Evolutionary conservation across 768 basidiomycete genomes (phyloP).

Genomic region (Tubosaeta sp.): DNA sequence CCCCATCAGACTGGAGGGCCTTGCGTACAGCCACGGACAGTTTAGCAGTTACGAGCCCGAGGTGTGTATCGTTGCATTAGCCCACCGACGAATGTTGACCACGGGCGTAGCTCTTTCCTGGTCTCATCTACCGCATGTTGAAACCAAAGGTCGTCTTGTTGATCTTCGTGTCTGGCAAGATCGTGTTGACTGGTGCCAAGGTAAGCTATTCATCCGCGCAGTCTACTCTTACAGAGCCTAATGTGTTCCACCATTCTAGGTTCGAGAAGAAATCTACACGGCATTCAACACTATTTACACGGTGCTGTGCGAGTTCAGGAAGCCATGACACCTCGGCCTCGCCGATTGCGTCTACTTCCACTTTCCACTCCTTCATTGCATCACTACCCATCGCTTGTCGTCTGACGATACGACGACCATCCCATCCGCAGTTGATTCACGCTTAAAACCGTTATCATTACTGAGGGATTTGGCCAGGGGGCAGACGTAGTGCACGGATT

Average conservation of each 20-base stretch:
- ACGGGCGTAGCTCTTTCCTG: constrained; percentile 80
- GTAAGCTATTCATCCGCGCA: constrained; percentile 40
- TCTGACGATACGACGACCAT: constrained; percentile 1
- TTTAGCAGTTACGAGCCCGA: constrained; percentile 98
- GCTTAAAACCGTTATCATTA: constrained; percentile 17
- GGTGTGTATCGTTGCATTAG: constrained; percentile 45
- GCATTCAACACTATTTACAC: constrained; percentile 99
- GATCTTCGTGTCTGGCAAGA: constrained; percentile 99
- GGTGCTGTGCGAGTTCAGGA: constrained; percentile 92
- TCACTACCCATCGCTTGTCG: neutral
- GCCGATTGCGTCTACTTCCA: neutral
- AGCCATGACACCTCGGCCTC: constrained; percentile 44
- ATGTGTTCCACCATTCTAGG: constrained; percentile 65
- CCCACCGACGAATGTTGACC: neutral
- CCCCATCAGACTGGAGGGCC: constrained; percentile 94
- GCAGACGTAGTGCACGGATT: constrained; percentile 37
- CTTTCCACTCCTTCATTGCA: neutral
- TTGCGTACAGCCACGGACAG: constrained; percentile 96
- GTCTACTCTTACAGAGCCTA: constrained; percentile 25
- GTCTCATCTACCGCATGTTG: constrained; percentile 99
- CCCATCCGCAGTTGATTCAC: neutral
- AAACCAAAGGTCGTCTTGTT: constrained; percentile 98
- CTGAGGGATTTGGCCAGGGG: constrained; percentile 29
- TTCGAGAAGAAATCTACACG: constrained; percentile 98
- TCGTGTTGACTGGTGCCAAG: constrained; percentile 98